Evolutionary conservation across 441 rosid genomes (phyloP).

Genomic region (Capsella rubella): DNA sequence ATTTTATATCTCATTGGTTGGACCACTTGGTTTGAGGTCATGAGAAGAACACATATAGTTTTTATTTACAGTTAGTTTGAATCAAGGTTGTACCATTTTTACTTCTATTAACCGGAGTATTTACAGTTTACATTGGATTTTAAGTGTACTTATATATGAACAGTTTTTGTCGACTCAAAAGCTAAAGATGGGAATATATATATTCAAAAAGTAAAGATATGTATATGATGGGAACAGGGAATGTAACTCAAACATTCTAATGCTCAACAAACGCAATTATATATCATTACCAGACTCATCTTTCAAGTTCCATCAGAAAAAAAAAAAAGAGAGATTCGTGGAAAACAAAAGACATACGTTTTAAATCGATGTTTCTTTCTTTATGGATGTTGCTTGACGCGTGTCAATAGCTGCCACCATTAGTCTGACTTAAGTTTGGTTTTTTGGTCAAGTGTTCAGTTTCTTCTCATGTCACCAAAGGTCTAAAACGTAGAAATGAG

Average conservation of each 20-base stretch:
- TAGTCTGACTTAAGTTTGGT: conserved; percentile 5
- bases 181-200: conserved; percentile 12
- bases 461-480: not conserved
- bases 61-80: not conserved
- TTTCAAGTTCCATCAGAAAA: conserved; percentile 27
- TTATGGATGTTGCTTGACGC: conserved; percentile 18
- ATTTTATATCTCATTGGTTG: conserved; percentile 25
- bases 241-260: conserved; percentile 25
- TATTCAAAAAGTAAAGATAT: not conserved
- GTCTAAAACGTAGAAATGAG: conserved; percentile 9
- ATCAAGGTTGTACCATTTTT: no score
- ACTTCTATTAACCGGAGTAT: not conserved
- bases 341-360: conserved; percentile 16
- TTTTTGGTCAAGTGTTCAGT: conserved; percentile 12
- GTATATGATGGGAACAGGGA: conserved; percentile 14
- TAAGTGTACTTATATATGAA: not conserved
- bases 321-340: conserved; percentile 16
- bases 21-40: conserved; percentile 25
- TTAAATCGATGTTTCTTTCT: conserved; percentile 14
- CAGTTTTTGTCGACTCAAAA: conserved; percentile 30
- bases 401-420: conserved; percentile 23
- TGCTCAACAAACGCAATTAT: conserved; percentile 33
- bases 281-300: conserved; percentile 20
- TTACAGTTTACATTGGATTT: not conserved
- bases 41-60: not conserved